phyloP scores from a whole-genome alignment of 164 flowering plant species.

The Magnolia officinalis region DNA sequence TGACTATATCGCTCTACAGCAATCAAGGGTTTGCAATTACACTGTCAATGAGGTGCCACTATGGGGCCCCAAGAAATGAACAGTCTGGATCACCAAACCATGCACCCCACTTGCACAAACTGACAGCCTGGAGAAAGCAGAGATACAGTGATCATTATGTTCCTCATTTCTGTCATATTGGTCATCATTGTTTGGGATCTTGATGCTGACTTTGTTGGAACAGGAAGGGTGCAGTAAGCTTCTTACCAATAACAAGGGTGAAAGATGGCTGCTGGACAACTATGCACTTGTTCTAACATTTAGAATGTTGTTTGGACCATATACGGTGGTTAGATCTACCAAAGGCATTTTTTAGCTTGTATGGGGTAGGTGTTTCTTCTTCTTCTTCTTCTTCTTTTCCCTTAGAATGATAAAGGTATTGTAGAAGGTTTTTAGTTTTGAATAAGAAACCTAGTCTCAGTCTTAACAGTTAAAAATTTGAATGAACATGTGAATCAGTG shows the following conservation, averaged over 20 bases:
- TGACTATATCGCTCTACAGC: neutral
- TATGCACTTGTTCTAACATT: neutral
- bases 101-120: neutral
- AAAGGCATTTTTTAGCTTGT: conserved; percentile 1
- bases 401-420: neutral
- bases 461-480: neutral
- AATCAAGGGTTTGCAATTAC: neutral
- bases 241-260: neutral
- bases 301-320: neutral
- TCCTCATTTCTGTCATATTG: neutral
- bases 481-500: neutral
- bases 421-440: neutral
- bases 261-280: neutral
- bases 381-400: neutral
- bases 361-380: neutral
- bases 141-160: neutral
- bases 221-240: neutral
- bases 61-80: neutral
- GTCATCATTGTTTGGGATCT: neutral
- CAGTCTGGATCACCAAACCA: neutral
- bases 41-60: neutral
- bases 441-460: neutral
- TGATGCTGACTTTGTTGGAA: neutral
- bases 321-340: neutral
- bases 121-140: neutral